Evolutionary conservation across 768 basidiomycete species (phyloP).

Genomic region (Psilocybe azurescens): DNA sequence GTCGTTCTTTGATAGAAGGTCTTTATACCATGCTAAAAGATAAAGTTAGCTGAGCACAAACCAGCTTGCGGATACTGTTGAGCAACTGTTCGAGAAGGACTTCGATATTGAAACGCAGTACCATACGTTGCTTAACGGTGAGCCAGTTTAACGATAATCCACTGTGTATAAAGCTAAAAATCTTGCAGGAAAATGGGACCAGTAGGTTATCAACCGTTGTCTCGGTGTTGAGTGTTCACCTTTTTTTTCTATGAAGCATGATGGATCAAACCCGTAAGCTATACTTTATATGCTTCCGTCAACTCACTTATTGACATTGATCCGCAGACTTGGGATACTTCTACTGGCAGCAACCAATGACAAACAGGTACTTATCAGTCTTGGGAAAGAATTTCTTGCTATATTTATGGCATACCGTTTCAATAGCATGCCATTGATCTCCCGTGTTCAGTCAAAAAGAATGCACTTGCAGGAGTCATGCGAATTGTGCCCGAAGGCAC

Average conservation of each 20-base stretch:
- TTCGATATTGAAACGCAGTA: conserved; percentile 66
- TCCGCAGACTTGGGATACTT: conserved; percentile 58
- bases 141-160: conserved; percentile 15
- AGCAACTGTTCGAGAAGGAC: conserved; percentile 63
- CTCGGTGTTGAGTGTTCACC: neutral
- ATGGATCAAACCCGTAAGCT: conserved; percentile 71
- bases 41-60: conserved; percentile 56
- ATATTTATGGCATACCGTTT: neutral
- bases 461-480: conserved; percentile 67
- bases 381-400: neutral
- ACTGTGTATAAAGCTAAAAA: neutral
- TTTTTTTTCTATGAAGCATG: conserved; percentile 44
- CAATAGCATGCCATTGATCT: conserved; percentile 55
- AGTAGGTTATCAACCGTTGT: conserved; percentile 39
- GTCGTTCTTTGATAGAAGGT: conserved; percentile 5
- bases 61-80: conserved; percentile 56
- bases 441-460: conserved; percentile 59
- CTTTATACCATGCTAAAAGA: neutral
- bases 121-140: conserved; percentile 59
- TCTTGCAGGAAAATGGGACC: conserved; percentile 63
- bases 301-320: neutral
- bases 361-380: conserved; percentile 50
- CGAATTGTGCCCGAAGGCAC: conserved; percentile 66
- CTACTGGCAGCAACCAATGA: conserved; percentile 78
- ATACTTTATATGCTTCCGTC: neutral